Conservation (phyloP, 202 grass and related monocot genomes). For the Alloteropsis angusta region DNA sequence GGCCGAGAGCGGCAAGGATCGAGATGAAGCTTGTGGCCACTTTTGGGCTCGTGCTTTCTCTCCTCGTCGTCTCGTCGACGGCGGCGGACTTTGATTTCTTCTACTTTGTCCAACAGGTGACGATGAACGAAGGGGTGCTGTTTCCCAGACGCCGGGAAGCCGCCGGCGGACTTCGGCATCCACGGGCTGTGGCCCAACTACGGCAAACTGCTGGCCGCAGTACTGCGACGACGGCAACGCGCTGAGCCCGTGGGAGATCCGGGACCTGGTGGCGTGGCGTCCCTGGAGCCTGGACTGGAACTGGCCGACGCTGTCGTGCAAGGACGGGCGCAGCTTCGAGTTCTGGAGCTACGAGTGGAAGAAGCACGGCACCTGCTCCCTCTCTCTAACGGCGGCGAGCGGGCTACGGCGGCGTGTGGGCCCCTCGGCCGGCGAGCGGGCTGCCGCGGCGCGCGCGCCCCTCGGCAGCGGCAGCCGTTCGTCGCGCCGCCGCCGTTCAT, state of each 20-base stretch:
- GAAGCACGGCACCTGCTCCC: conserved; percentile 81
- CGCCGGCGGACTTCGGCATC: conserved; percentile 56
- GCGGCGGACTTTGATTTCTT: conserved; percentile 42
- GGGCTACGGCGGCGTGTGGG: too few relatives aligned
- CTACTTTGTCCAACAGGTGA: conserved; percentile 50
- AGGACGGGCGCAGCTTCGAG: conserved; percentile 16
- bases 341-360: conserved; percentile 82
- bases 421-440: too few relatives aligned
- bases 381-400: too few relatives aligned
- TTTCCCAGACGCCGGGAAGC: conserved; percentile 51
- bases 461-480: too few relatives aligned
- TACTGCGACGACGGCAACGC: conserved; percentile 15
- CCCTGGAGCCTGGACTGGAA: conserved; percentile 33
- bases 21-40: conserved; percentile 19
- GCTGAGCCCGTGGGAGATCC: conserved; percentile 19
- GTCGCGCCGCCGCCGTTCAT: too few relatives aligned
- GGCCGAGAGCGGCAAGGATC: too few relatives aligned
- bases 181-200: conserved; percentile 83
- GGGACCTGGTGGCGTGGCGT: conserved; percentile 30
- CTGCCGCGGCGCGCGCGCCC: too few relatives aligned
- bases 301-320: conserved; percentile 66
- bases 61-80: conserved; percentile 6
- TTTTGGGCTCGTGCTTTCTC: background rate
- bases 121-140: conserved; percentile 26
- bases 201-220: conserved; percentile 37